A percentile compares a stretch with the other conserved stretches of the same genome.
phyloP scores from a whole-genome alignment of 1,139 yeast genomes.

The Eremothecium cymbalariae region DNA sequence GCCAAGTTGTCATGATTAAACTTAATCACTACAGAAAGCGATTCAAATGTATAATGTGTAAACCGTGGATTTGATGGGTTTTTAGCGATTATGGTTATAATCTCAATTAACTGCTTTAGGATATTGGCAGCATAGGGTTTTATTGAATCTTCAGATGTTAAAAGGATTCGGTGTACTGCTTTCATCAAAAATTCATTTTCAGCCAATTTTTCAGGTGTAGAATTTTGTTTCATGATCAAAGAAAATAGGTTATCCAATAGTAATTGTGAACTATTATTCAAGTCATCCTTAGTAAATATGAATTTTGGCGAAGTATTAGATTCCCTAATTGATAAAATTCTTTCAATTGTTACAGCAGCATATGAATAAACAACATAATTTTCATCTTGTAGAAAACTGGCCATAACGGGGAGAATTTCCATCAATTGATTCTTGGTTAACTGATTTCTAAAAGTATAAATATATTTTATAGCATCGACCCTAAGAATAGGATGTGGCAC shows the following conservation, averaged over 20 bases:
- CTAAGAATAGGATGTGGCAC: slow-evolving; percentile 62
- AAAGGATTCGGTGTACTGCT: slow-evolving; percentile 74
- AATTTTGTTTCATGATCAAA: slow-evolving; percentile 50
- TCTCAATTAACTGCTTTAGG: slow-evolving; percentile 57
- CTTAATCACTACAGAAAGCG: slow-evolving; percentile 68
- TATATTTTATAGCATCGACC: slow-evolving; percentile 89
- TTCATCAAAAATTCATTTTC: slow-evolving; percentile 92
- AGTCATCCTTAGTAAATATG: slow-evolving; percentile 65
- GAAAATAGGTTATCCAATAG: slow-evolving; percentile 59
- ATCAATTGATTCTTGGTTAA: slow-evolving; percentile 75
- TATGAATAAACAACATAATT: slow-evolving; percentile 88
- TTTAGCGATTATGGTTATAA: slow-evolving; percentile 62
- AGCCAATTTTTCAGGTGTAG: slow-evolving; percentile 81
- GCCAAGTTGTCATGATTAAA: slow-evolving; percentile 38
- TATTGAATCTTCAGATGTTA: slow-evolving; percentile 62
- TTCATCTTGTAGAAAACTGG: slow-evolving; percentile 49
- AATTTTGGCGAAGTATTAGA: slow-evolving; percentile 40
- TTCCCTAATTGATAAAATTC: slow-evolving; percentile 69
- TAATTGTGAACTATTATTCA: slow-evolving; percentile 46
- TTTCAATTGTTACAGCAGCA: slow-evolving; percentile 87
- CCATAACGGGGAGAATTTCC: slow-evolving; percentile 73
- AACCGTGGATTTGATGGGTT: slow-evolving; percentile 96
- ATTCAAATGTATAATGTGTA: slow-evolving; percentile 84
- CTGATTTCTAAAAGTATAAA: slow-evolving; percentile 86
- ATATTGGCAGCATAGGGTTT: slow-evolving; percentile 38